These are phyloP conservation scores for Mucor racemosus DNA, from an alignment of 371 early-diverging fungal species.

Conservation along the genomic window DNA sequence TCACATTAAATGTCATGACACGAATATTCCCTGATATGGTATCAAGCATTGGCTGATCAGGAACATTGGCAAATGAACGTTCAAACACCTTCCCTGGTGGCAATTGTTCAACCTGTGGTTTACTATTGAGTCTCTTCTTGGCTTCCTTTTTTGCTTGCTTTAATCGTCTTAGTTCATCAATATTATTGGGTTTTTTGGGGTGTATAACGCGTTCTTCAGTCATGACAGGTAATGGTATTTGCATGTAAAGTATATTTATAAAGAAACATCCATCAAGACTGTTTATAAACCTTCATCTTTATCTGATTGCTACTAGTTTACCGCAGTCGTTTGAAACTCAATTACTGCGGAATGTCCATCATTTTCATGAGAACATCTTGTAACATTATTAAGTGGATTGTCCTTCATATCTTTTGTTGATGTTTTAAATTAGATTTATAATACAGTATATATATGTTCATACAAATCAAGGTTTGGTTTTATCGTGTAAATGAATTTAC, in stretches of 20 bases:
- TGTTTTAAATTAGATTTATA: too few species aligned
- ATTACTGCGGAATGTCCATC: not conserved
- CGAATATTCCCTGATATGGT: conserved; percentile 21
- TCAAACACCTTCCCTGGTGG: conserved; percentile 20
- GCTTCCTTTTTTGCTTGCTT: conserved; percentile 28
- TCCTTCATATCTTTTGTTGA: too few species aligned
- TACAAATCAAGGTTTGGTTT: too few species aligned
- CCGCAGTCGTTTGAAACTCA: conserved; percentile 6
- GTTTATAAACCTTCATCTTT: not conserved
- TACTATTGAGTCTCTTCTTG: conserved; percentile 14
- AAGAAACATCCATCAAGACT: not conserved
- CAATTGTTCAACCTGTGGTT: not conserved
- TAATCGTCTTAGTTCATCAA: conserved; percentile 24
- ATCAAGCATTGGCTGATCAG: conserved; percentile 15
- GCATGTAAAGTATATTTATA: not conserved
- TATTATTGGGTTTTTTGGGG: conserved; percentile 12
- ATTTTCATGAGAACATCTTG: too few species aligned
- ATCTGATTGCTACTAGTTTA: not conserved
- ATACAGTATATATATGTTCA: too few species aligned
- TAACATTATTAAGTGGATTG: too few species aligned
- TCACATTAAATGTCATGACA: conserved; percentile 51
- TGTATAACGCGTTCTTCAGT: not conserved
- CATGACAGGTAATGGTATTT: not conserved
- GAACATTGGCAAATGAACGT: conserved; percentile 30
- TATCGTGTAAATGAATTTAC: too few species aligned